Evolutionary conservation across 1,284 basidiomycete genomes (phyloP).

Genomic region (Golubevia pallescens): DNA sequence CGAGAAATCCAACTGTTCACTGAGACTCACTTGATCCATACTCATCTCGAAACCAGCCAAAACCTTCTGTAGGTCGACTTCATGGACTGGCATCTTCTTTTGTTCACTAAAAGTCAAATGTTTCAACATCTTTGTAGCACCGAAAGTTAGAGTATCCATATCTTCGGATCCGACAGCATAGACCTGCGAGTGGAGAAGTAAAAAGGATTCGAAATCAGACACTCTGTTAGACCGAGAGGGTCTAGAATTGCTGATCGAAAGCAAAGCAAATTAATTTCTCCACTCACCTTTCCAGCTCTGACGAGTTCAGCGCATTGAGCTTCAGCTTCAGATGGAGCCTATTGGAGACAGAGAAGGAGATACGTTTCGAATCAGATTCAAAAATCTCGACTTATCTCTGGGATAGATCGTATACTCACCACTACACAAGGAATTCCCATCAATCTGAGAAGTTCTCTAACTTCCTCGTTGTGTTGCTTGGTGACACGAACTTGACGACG

Average conservation of each 20-base stretch:
- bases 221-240: too few species aligned
- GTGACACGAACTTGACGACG: conserved; percentile 94
- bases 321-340: conserved; percentile 93
- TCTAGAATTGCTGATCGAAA: too few species aligned
- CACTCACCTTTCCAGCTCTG: conserved; percentile 79
- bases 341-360: too few species aligned
- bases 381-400: background rate
- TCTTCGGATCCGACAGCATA: conserved; percentile 98
- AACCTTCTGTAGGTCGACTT: conserved; percentile 82
- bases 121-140: conserved; percentile 85
- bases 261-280: background rate
- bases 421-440: conserved; percentile 98
- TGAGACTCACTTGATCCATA: conserved; percentile 77
- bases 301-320: conserved; percentile 98
- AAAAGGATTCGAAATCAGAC: background rate
- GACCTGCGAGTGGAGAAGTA: conserved; percentile 70
- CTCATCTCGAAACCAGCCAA: conserved; percentile 87
- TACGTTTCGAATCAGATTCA: too few species aligned
- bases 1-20: background rate
- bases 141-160: conserved; percentile 99
- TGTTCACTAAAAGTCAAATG: conserved; percentile 99
- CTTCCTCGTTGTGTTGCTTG: conserved; percentile 94
- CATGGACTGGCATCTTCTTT: conserved; percentile 95
- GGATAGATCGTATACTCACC: conserved; percentile 64
- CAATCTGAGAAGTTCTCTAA: conserved; percentile 80